Base-by-base conservation (phyloP, 2,329 filamentous ascomycete species). In the Chrysosporium keratinophilum region DNA sequence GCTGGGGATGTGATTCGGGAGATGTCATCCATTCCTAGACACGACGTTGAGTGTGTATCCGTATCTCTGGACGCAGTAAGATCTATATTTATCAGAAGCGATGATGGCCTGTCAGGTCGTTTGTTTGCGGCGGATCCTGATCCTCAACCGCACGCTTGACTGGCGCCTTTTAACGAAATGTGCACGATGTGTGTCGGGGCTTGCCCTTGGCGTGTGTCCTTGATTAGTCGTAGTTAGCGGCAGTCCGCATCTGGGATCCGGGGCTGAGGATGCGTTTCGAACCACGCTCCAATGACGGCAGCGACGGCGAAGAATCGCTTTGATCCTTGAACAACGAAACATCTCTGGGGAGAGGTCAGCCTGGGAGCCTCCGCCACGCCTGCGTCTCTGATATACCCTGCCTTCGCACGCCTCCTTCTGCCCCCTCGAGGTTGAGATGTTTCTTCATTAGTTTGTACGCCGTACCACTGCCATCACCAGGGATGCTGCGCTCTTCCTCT, bases 231-330 rank as follows among this genome's bases (percentile, higher is more conserved):
- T 15, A 41, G 15, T 41, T 41, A 19, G n/a, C 19, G n/a, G 15
- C 49, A 28, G 39, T 37, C 37, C 19, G 39, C 33, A 9, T 35
- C 19, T 20, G 28, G 31, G 39, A 34, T 20, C 49, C 49, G 49
- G 49, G 49, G 49, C 49, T 51, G 49, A 44, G 28, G 40, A 23
- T 51, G n/a, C 20, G 49, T 51, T 51, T 44, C 33, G 23, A 9
- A 20, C 28, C 49, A 20, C 49, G 28, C 40, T 44, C 49, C 40
- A 51, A 51, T 44, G 20, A 28, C 34, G 34, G 20, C 23, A 14
- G 10, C 14, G n/a, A 17, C 12, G 19, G 23, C 39, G 14, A 17
- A 14, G 14, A 20, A 14, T 44, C 41, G 17, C 15, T 23, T 9
- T 15, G n/a, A 41, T 44, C 41, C 41, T 23, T n/a, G 14, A 20